Conservation (phyloP, 2,329 filamentous ascomycete genomes). For the Fusarium sp. region DNA sequence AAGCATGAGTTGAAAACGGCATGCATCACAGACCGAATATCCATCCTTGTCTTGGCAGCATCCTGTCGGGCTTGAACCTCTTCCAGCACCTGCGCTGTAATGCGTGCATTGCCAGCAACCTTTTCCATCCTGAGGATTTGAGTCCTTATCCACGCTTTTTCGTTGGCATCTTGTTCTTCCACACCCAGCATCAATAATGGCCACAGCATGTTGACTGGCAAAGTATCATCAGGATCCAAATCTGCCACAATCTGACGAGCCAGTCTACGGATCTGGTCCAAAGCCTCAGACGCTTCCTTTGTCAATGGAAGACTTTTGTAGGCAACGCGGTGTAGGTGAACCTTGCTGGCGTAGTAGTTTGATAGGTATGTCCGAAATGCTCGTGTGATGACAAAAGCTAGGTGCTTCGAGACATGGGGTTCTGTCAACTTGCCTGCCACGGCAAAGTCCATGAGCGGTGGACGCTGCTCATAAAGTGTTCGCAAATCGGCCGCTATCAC, state of each 20-base stretch:
- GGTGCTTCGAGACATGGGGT: slow-evolving; percentile 62
- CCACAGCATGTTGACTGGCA: slow-evolving; percentile 70
- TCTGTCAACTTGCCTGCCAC: slow-evolving; percentile 64
- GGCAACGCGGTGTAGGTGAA: slow-evolving; percentile 69
- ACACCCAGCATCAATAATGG: slow-evolving; percentile 68
- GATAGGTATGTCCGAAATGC: slow-evolving; percentile 68
- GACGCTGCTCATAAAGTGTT: slow-evolving; percentile 64
- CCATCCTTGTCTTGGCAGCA: slow-evolving; percentile 55
- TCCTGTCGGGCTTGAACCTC: slow-evolving; percentile 62
- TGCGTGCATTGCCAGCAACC: slow-evolving; percentile 59
- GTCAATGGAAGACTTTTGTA: slow-evolving; percentile 67
- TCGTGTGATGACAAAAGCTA: slow-evolving; percentile 64
- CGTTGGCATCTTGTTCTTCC: slow-evolving; percentile 64
- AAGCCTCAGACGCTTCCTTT: slow-evolving; percentile 61
- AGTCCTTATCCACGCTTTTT: slow-evolving; percentile 64
- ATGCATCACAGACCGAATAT: slow-evolving; percentile 62
- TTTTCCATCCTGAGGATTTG: slow-evolving; percentile 64
- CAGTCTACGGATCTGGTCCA: slow-evolving; percentile 63
- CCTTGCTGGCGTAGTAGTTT: slow-evolving; percentile 68
- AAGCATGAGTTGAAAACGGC: slow-evolving; percentile 65
- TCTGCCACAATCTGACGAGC: slow-evolving; percentile 59
- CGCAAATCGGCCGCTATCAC: slow-evolving; percentile 65
- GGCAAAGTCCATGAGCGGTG: slow-evolving; percentile 68
- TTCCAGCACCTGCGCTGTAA: slow-evolving; percentile 61
- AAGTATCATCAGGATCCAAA: slow-evolving; percentile 58